Base-by-base conservation (phyloP, 2,329 filamentous ascomycete species). In the Didymella pinodella region DNA sequence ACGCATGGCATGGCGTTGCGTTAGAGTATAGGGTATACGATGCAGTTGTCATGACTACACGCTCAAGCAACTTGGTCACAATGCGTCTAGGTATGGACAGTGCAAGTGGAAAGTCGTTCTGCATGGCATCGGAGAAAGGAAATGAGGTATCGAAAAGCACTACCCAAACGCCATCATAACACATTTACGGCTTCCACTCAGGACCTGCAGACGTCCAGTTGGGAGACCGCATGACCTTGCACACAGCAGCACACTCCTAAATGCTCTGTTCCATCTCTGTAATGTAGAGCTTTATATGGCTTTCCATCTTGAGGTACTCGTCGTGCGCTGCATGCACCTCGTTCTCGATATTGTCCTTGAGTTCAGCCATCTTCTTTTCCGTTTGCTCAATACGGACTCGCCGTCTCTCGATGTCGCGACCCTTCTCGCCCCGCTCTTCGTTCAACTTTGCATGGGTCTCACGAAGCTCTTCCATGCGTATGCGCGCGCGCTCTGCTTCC, bases 291-390 rank as follows among this genome's bases (percentile, higher is more conserved):
- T 93, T 94, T 77, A 99, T 96, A 75, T 99, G 95, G 36, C 92
- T 90, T 78, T 98, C 94, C 87, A 99, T 90, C 86, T 97, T 97
- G 75, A 96, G 85, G 78, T 97, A 99, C 81, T 98, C 92, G 66
- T 96, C 93, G 69, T 96, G 88, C 0, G 95, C 93, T 55, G 86
- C 87, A 74, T 95, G 91, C 8, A 98, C 90, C 78, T 99, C 95
- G 62, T 90, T 93, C 75, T 98, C 94, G 63, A 99, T 97, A 70
- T 95, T 96, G 76, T 98, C 95, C 75, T 97, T 98, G 67, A 99
- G 84, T 78, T 99, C 95, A 47, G 90, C 88, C 94, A 98, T 99
- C 93, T 98, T 98, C 82, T 98, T 98, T 85, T 98, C 94, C 8
- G 92, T 97, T 81, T 97, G 93, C 79, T 99, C 95, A 64, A 99